Percentiles rank a stretch among this genome's conserved stretches.
Conservation (phyloP, 768 basidiomycete species). For the Rhodotorula toruloides region DNA sequence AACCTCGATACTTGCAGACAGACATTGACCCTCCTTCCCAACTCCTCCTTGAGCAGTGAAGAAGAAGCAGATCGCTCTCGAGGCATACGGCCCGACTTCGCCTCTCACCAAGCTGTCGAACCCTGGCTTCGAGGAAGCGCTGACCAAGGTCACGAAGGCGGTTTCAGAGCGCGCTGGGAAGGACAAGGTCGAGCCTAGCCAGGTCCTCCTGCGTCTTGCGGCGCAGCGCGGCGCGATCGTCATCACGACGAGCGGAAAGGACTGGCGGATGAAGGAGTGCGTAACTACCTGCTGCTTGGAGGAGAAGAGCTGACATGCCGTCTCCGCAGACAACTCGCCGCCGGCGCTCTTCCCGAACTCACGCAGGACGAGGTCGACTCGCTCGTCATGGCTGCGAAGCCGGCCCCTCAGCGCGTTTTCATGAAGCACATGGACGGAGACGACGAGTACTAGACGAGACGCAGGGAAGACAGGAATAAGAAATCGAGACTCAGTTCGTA, state of each 20-base stretch:
- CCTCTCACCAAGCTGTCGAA: conserved; percentile 19
- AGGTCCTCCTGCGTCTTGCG: conserved; percentile 32
- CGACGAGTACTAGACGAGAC: conserved; percentile 18
- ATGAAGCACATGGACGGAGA: conserved; percentile 38
- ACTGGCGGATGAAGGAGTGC: conserved; percentile 35
- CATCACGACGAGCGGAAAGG: conserved; percentile 36
- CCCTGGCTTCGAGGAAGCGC: conserved; percentile 5
- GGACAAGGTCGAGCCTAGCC: conserved; percentile 20
- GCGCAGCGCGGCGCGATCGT: conserved; percentile 30
- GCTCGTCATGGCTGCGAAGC: conserved; percentile 11
- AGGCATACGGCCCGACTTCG: conserved; percentile 31
- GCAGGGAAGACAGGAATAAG: not conserved
- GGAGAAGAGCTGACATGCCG: not conserved
- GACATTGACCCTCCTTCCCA: not conserved
- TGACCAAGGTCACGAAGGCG: conserved; percentile 14
- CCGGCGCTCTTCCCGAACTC: conserved; percentile 14
- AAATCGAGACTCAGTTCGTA: no score
- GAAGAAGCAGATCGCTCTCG: conserved; percentile 24
- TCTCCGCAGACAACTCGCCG: conserved; percentile 23
- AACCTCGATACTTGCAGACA: not conserved
- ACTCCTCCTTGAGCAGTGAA: not conserved
- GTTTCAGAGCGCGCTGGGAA: conserved; percentile 7
- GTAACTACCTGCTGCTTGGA: not conserved
- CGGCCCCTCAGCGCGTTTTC: conserved; percentile 16
- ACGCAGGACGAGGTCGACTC: conserved; percentile 23